These are phyloP conservation scores for Claviceps humidiphila DNA, from an alignment of 2,329 filamentous ascomycete genomes.

Conservation along the genomic window DNA sequence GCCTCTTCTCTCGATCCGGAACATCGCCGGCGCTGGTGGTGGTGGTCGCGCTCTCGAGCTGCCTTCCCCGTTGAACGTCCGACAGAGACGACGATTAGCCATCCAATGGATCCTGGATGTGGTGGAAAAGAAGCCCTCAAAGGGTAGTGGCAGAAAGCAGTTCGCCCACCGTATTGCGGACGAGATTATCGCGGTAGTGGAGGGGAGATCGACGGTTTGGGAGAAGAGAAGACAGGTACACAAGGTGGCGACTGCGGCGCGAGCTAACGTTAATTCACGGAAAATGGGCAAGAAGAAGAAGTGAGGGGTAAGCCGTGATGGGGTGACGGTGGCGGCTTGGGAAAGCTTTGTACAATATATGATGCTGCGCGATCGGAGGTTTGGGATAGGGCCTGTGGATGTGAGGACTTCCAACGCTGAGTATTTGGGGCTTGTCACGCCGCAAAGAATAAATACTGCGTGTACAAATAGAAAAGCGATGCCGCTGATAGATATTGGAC, in stretches of 20 bases:
- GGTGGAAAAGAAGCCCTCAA: constrained; percentile 64
- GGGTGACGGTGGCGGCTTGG: background rate
- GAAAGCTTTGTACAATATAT: background rate
- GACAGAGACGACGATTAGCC: constrained; percentile 65
- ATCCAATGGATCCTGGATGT: constrained; percentile 81
- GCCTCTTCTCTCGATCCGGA: constrained; percentile 69
- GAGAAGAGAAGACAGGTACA: constrained; percentile 66
- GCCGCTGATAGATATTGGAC: no score
- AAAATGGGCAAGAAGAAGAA: constrained; percentile 25
- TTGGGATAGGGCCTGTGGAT: no score
- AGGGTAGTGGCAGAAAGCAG: constrained; percentile 55
- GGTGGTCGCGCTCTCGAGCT: constrained; percentile 77
- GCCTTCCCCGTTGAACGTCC: constrained; percentile 59
- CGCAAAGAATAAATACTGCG: no score
- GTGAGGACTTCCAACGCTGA: no score
- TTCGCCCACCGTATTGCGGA: constrained; percentile 71
- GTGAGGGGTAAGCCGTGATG: background rate
- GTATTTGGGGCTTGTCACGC: no score
- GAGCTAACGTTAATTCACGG: constrained; percentile 53
- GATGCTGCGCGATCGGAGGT: no score
- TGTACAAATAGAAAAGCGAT: no score
- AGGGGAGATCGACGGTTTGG: constrained; percentile 77
- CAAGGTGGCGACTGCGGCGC: constrained; percentile 63
- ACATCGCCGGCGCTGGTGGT: constrained; percentile 65
- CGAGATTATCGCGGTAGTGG: constrained; percentile 76